Percentiles rank a stretch among this genome's conserved stretches.
Conservation (phyloP, 306 rosid species). For the Clitoria ternatea region DNA sequence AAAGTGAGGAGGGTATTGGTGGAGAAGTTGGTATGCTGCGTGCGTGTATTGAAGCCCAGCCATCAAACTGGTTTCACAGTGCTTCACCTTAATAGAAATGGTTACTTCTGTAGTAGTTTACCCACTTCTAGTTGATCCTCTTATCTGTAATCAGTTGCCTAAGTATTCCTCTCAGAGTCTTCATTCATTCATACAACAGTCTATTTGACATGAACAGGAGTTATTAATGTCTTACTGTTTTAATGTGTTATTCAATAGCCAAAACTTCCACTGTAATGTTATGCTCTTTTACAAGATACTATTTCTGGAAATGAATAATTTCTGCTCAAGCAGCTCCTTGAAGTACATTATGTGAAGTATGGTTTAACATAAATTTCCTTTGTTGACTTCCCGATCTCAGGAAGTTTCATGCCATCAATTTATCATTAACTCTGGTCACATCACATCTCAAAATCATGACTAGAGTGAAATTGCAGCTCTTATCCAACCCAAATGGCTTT, state of each 20-base stretch:
- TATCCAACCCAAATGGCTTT: background rate
- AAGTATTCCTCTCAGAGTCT: background rate
- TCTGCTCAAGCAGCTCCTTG: background rate
- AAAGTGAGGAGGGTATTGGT: background rate
- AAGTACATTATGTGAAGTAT: background rate
- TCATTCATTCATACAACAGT: background rate
- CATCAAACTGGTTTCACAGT: background rate
- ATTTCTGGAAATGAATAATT: background rate
- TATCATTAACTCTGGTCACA: constrained; percentile 1
- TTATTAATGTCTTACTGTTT: background rate
- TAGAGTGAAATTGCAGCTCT: background rate
- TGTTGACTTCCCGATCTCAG: background rate
- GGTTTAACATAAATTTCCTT: background rate
- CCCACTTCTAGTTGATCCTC: background rate
- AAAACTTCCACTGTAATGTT: background rate
- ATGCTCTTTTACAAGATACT: background rate
- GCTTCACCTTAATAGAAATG: background rate
- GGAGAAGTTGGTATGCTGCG: no score
- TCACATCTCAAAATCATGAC: background rate
- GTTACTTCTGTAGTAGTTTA: background rate
- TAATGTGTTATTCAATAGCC: background rate
- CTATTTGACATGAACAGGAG: background rate
- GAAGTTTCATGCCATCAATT: background rate
- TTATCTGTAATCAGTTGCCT: no score
- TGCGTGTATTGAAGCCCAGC: background rate